Percentiles rank a stretch among this genome's conserved stretches.
Evolutionary conservation across 208 protist species (phyloP).

Genomic region (Porcisia deanei): DNA sequence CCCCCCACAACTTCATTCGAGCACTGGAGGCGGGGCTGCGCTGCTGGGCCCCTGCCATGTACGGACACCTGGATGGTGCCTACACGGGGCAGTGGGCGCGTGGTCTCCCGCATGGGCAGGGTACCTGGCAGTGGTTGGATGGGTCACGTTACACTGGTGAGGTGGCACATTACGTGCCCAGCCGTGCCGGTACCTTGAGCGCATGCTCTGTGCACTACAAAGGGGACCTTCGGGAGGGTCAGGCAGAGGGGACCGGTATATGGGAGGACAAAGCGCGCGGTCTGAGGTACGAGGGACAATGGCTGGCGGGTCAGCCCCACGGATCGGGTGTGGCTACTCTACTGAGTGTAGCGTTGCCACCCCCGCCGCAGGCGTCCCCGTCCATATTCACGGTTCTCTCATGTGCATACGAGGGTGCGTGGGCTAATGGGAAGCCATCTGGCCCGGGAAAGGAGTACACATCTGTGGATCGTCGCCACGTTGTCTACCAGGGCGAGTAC

Average conservation of each 20-base stretch:
- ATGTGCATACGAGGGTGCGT: slow-evolving; percentile 59
- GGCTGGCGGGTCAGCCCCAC: slow-evolving; percentile 53
- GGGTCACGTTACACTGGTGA: slow-evolving; percentile 61
- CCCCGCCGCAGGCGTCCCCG: background rate
- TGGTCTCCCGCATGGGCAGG: slow-evolving; percentile 61
- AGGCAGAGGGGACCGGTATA: slow-evolving; percentile 47
- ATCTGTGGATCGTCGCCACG: slow-evolving; percentile 10
- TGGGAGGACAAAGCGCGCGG: slow-evolving; percentile 34
- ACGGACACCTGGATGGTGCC: slow-evolving; percentile 43
- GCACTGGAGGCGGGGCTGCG: slow-evolving; percentile 10
- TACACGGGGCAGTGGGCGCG: slow-evolving; percentile 72
- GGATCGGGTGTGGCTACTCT: slow-evolving; percentile 56
- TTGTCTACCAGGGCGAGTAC: slow-evolving; percentile 73
- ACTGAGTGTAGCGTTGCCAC: background rate
- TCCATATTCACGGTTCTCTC: background rate
- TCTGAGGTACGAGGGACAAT: slow-evolving; percentile 60
- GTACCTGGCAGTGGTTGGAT: slow-evolving; percentile 66
- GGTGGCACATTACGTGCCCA: slow-evolving; percentile 37
- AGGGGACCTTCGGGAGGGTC: slow-evolving; percentile 53
- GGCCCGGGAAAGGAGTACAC: slow-evolving; percentile 36
- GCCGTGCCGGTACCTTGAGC: slow-evolving; percentile 56
- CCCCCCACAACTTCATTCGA: slow-evolving; percentile 12
- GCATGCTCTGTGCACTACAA: slow-evolving; percentile 44
- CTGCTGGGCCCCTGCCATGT: slow-evolving; percentile 24
- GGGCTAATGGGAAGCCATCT: slow-evolving; percentile 47